phyloP scores from a whole-genome alignment of 768 basidiomycete genomes.

The Naganishia kalamii region DNA sequence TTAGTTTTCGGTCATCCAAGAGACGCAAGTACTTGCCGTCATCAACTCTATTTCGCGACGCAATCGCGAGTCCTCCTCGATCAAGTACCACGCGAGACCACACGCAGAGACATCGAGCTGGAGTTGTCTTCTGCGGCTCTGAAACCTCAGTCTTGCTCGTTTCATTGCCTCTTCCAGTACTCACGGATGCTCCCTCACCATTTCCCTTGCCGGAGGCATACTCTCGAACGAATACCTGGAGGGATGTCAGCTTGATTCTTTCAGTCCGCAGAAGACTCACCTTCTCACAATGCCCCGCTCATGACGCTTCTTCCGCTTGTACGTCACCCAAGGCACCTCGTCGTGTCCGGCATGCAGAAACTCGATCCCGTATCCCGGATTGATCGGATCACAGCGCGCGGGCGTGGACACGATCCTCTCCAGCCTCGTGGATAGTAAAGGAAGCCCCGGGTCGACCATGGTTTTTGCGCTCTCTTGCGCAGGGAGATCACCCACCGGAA shows the following conservation, averaged over 20 bases:
- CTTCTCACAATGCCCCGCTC: not conserved
- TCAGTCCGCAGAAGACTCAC: not conserved
- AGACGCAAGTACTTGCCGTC: not conserved
- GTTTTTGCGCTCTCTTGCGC: not conserved
- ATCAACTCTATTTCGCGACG: not conserved
- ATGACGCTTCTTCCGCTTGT: not conserved
- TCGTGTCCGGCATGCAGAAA: conserved; percentile 1
- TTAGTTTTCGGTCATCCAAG: too few species aligned
- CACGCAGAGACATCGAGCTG: not conserved
- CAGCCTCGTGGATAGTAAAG: not conserved
- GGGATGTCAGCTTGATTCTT: too few species aligned
- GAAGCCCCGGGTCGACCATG: not conserved
- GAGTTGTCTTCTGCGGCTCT: conserved; percentile 11
- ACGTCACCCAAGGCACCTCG: not conserved
- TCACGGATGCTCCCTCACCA: conserved; percentile 2
- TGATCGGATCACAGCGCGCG: not conserved
- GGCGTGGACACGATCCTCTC: not conserved
- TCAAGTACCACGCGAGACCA: not conserved
- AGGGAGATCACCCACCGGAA: not conserved
- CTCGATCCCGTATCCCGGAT: not conserved
- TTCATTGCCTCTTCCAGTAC: not conserved
- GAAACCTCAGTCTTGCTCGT: not conserved
- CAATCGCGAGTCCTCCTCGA: not conserved
- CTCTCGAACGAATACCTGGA: not conserved
- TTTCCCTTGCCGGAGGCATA: not conserved